phyloP scores from a whole-genome alignment of 257 asterid genomes.

The Solanum gracilifrons region DNA sequence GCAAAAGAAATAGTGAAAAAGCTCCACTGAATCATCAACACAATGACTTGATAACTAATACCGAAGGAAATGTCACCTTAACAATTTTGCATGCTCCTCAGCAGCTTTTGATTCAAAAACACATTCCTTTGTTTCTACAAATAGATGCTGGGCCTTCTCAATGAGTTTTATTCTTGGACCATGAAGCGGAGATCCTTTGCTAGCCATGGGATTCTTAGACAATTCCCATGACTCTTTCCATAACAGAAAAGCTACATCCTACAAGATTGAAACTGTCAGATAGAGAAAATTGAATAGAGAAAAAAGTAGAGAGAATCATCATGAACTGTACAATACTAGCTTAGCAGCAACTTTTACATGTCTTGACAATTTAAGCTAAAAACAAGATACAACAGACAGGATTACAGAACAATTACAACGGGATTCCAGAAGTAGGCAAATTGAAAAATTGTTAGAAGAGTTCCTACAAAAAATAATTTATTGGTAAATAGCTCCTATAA shows the following conservation, averaged over 20 bases:
- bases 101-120: conserved; percentile 91
- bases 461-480: not conserved
- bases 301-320: not conserved
- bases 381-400: not conserved
- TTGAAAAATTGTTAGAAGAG: not conserved
- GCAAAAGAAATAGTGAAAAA: not conserved
- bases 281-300: not conserved
- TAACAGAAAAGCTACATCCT: conserved; percentile 80
- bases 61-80: conserved; percentile 35
- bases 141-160: conserved; percentile 77
- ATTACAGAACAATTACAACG: not conserved
- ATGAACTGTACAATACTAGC: not conserved
- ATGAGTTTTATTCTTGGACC: conserved; percentile 74
- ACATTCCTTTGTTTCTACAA: conserved; percentile 72
- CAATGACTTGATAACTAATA: not conserved
- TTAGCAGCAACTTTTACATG: not conserved
- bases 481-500: not conserved
- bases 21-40: not conserved
- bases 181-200: conserved; percentile 71
- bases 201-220: conserved; percentile 68
- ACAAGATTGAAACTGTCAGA: conserved; percentile 6
- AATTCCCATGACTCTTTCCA: conserved; percentile 96
- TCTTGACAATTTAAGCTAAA: not conserved
- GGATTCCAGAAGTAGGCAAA: not conserved
- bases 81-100: conserved; percentile 93